Percentiles rank a stretch among this genome's conserved stretches.
Evolutionary conservation across 371 early-diverging fungal species (phyloP).

Genomic region (Zychaea mexicana): DNA sequence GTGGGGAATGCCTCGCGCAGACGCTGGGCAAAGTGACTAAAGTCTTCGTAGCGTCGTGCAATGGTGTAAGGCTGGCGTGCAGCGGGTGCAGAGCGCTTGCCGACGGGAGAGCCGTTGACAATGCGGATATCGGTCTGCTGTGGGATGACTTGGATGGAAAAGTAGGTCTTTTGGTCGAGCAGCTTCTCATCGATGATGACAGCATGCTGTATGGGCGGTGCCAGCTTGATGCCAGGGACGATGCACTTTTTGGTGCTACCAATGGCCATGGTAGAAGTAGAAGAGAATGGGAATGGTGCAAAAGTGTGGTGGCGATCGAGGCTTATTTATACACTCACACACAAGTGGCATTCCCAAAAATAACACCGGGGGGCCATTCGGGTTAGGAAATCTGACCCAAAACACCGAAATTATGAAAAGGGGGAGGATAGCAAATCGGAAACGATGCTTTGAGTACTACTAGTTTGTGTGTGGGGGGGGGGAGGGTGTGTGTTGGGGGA

Average conservation of each 20-base stretch:
- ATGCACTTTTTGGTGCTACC: slow-evolving; percentile 14
- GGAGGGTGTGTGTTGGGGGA: not conserved
- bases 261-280: slow-evolving; percentile 5
- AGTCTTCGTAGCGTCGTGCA: slow-evolving; percentile 32
- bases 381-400: slow-evolving; percentile 4
- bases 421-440: slow-evolving; percentile 4
- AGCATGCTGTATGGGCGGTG: slow-evolving; percentile 25
- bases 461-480: not conserved
- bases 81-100: slow-evolving; percentile 2
- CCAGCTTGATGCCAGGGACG: slow-evolving; percentile 24
- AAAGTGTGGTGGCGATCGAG: not conserved
- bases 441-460: not conserved
- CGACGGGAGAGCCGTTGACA: slow-evolving; percentile 8
- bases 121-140: slow-evolving; percentile 18
- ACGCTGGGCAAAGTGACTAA: slow-evolving; percentile 19
- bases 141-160: slow-evolving; percentile 26
- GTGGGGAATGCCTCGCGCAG: slow-evolving; percentile 21
- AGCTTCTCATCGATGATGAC: slow-evolving; percentile 16
- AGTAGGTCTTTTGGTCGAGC: slow-evolving; percentile 27
- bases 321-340: not conserved
- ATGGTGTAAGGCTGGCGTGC: slow-evolving; percentile 26
- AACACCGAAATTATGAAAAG: not conserved
- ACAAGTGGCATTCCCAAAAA: not conserved
- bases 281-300: not conserved
- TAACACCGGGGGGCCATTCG: not conserved